phyloP scores from a whole-genome alignment of 768 basidiomycete genomes.

The Panellus pusillus region DNA sequence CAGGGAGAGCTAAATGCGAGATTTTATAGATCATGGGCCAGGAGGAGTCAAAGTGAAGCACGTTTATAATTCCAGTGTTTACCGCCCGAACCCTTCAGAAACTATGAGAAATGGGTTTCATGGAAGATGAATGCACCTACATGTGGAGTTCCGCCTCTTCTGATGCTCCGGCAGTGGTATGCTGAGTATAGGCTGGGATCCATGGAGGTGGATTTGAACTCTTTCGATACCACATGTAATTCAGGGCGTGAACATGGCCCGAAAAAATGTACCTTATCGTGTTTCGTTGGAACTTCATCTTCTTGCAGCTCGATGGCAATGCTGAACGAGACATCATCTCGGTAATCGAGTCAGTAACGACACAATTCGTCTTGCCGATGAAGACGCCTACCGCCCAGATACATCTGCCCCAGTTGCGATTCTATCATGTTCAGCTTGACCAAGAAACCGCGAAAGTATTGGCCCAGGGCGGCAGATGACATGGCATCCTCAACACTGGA shows the following conservation, averaged over 20 bases:
- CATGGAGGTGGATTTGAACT: conserved; percentile 66
- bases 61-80: conserved; percentile 82
- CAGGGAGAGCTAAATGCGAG: conserved; percentile 57
- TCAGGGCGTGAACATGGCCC: not conserved
- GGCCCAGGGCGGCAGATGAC: conserved; percentile 58
- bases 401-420: conserved; percentile 61
- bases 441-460: conserved; percentile 81
- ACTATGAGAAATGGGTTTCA: not conserved
- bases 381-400: conserved; percentile 45
- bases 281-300: conserved; percentile 53
- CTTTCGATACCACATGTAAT: not conserved
- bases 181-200: conserved; percentile 70
- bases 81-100: conserved; percentile 58
- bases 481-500: conserved; percentile 76
- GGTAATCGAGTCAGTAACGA: not conserved
- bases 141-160: conserved; percentile 71
- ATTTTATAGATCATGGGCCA: not conserved
- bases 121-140: not conserved
- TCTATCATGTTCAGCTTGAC: conserved; percentile 81
- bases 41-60: conserved; percentile 29
- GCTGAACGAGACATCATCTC: conserved; percentile 76
- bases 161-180: conserved; percentile 67
- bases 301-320: conserved; percentile 82
- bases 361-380: not conserved
- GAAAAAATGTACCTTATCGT: conserved; percentile 39